Conservation (phyloP, 2,329 filamentous ascomycete genomes). For the Aspergillus hortae region DNA sequence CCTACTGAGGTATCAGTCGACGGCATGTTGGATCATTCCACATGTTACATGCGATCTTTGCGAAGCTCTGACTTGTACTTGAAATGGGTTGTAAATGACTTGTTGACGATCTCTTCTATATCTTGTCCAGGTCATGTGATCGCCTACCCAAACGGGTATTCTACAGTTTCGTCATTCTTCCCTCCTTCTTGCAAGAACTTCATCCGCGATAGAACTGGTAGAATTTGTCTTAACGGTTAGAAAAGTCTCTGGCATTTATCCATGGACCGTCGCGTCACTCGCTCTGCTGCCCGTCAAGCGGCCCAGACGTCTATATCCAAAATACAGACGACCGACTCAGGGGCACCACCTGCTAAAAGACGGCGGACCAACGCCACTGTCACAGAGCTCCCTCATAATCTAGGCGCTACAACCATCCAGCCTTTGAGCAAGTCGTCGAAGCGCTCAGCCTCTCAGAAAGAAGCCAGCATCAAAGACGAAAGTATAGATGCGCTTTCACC, state of each 20-base stretch:
- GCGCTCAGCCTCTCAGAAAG: slow-evolving; percentile 8
- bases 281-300: slow-evolving; percentile 23
- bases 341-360: background rate
- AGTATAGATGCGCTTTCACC: slow-evolving; percentile 10
- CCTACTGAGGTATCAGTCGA: too few relatives aligned
- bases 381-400: too few relatives aligned
- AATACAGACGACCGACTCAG: too few relatives aligned
- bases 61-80: too few relatives aligned
- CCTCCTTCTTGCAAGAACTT: background rate
- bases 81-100: too few relatives aligned
- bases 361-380: background rate
- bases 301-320: background rate
- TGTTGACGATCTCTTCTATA: too few relatives aligned
- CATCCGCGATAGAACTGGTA: background rate
- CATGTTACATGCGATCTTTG: too few relatives aligned
- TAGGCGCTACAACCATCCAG: slow-evolving; percentile 6
- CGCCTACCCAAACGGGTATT: background rate
- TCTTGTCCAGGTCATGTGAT: background rate
- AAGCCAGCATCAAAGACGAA: slow-evolving; percentile 16
- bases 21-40: too few relatives aligned
- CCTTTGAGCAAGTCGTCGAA: slow-evolving; percentile 24
- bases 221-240: too few relatives aligned
- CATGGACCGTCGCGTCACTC: slow-evolving; percentile 26
- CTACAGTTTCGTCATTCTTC: background rate
- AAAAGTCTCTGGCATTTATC: background rate